These are phyloP conservation scores for Elaeagnus macrophylla DNA, from an alignment of 306 rosid species.

Conservation along the genomic window DNA sequence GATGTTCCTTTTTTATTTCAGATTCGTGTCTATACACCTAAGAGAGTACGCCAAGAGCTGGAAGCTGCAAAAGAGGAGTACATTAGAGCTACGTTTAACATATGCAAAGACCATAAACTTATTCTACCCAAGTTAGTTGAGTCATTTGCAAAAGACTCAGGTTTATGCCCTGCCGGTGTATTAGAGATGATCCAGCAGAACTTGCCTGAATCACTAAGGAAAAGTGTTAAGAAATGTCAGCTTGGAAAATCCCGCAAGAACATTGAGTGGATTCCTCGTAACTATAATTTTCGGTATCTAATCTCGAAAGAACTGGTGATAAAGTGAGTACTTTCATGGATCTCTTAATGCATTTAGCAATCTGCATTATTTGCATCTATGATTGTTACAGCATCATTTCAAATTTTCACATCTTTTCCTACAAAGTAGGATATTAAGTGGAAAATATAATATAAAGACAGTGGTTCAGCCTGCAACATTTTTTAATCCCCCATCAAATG, in stretches of 20 bases:
- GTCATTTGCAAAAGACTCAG: constrained; percentile 61
- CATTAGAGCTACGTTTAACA: constrained; percentile 64
- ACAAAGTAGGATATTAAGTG: too few relatives aligned
- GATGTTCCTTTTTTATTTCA: constrained; percentile 14
- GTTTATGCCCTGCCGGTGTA: constrained; percentile 44
- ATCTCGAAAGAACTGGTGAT: constrained; percentile 69
- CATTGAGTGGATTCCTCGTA: constrained; percentile 77
- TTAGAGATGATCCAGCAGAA: constrained; percentile 65
- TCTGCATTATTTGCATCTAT: constrained; percentile 11
- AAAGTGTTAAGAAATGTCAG: constrained; percentile 51
- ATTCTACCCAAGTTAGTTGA: constrained; percentile 79
- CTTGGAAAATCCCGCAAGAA: constrained; percentile 52
- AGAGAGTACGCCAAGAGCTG: constrained; percentile 58
- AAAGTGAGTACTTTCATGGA: constrained; percentile 32
- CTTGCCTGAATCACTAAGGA: constrained; percentile 65
- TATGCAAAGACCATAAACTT: constrained; percentile 63
- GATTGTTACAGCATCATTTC: constrained; percentile 7
- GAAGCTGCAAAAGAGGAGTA: constrained; percentile 71
- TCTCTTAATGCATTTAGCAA: too few relatives aligned
- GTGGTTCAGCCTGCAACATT: too few relatives aligned
- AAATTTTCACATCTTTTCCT: too few relatives aligned
- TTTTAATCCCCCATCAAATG: too few relatives aligned
- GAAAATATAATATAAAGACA: too few relatives aligned
- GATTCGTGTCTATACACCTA: constrained; percentile 73
- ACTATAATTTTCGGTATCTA: constrained; percentile 72